Base-by-base conservation (phyloP, 2,329 filamentous ascomycete species). In the Endoconidiophora laricicola region DNA sequence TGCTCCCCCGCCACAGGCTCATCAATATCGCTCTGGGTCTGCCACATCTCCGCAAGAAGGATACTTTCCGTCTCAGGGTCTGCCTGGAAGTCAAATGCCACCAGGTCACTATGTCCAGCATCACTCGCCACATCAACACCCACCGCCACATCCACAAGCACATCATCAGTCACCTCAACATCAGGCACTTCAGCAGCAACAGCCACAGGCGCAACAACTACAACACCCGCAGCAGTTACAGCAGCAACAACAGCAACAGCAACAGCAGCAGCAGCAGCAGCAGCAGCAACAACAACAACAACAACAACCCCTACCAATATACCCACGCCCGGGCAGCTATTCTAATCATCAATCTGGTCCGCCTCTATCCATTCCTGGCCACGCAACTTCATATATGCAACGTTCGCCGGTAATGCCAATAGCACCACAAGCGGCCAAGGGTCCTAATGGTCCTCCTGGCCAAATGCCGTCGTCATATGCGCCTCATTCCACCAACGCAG, bases 331-430 rank as follows among this genome's bases (percentile, higher is more conserved):
- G 10, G 60, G 56, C 46, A 58, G 58, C 22, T 61, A 58, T 29
- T 49, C 63, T 9, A 58, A 73, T 52, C 29, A 33, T 7, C 69
- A 70, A 42, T 71, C 73, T 55, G 71, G 70, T 49, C 69, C 72
- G 10, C 70, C 71, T 2, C 62, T 73, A 22, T 66, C 63, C n/a
- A 66, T 67, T 9, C 63, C 68, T 6, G 64, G 63, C 46, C 62
- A 62, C 16, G 58, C 60, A 23, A 37, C 33, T 47, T 33, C 36
- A 24, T 52, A 49, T 41, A 24, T 12, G n/a, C 46, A 52, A 14
- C 46, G 33, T 14, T 52, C 50, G 10, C 50, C 50, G 6, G 24
- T 36, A n/a, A 47, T 37, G 6, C 45, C 45, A 4, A 38, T 38
- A 10, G 44, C 33, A 6, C 44, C 44, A 4, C 44, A 46, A n/a